phyloP scores from a whole-genome alignment of 1,284 basidiomycete genomes.

The Sporisorium graminicola region DNA sequence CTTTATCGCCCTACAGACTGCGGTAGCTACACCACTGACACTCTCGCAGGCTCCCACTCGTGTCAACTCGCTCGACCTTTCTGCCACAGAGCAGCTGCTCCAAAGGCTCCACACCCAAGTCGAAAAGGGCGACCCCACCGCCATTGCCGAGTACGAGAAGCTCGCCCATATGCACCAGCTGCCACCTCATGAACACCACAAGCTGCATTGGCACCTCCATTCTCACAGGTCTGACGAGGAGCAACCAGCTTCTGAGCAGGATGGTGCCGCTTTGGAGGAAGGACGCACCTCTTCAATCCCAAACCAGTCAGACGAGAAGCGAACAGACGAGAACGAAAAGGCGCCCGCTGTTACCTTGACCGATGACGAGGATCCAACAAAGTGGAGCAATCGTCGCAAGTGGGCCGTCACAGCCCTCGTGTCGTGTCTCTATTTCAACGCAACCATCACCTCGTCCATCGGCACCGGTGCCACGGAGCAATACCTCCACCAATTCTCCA shows the following conservation, averaged over 20 bases:
- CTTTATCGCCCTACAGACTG: constrained; percentile 6
- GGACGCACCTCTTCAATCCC: neutral
- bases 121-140: constrained; percentile 35
- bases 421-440: constrained; percentile 35
- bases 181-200: constrained; percentile 12
- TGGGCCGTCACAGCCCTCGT: constrained; percentile 46
- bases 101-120: constrained; percentile 25
- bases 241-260: neutral
- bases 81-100: constrained; percentile 14
- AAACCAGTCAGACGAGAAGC: neutral
- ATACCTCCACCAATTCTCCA: constrained; percentile 37
- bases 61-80: constrained; percentile 38
- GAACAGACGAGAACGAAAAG: constrained; percentile 6
- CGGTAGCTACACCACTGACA: constrained; percentile 19
- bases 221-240: neutral
- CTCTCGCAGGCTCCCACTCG: constrained; percentile 27
- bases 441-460: constrained; percentile 45
- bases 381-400: constrained; percentile 35
- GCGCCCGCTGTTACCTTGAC: constrained; percentile 23
- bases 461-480: constrained; percentile 37
- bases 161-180: constrained; percentile 30
- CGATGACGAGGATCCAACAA: constrained; percentile 38
- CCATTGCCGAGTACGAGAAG: constrained; percentile 37
- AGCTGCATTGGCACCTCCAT: constrained; percentile 13
- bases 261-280: constrained; percentile 7